These are phyloP conservation scores for Claviceps capensis DNA, from an alignment of 2,329 filamentous ascomycete species.

Conservation along the genomic window DNA sequence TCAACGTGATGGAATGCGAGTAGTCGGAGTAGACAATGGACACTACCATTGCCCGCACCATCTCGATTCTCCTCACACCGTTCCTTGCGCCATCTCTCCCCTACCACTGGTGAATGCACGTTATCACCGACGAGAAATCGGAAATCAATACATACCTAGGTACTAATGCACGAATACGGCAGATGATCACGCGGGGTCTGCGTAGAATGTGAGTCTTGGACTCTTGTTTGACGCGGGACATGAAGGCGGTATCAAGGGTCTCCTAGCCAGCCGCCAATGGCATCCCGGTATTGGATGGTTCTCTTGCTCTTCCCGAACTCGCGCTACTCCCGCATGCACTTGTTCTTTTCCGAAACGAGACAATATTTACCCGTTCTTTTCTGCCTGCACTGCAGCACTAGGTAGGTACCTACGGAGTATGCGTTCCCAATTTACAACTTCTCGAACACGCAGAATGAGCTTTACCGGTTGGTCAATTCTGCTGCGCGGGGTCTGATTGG, in stretches of 20 bases:
- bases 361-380: background rate
- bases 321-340: background rate
- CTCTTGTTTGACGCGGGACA: too few species aligned
- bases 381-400: background rate
- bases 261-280: too few species aligned
- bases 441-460: background rate
- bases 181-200: background rate
- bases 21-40: background rate
- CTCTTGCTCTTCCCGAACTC: background rate
- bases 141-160: background rate
- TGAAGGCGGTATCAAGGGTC: too few species aligned
- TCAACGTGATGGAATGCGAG: background rate
- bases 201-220: too few species aligned
- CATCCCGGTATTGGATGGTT: too few species aligned
- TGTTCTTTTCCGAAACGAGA: background rate
- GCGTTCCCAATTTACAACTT: background rate
- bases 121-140: background rate
- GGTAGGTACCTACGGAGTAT: background rate
- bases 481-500: constrained; percentile 16
- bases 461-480: constrained; percentile 3
- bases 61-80: background rate
- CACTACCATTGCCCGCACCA: too few species aligned
- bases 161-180: background rate
- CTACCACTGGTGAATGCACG: too few species aligned
- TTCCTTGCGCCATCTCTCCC: too few species aligned